Base-by-base conservation (phyloP, 78 protist genomes). In the Chrysochromulina tobinii region DNA sequence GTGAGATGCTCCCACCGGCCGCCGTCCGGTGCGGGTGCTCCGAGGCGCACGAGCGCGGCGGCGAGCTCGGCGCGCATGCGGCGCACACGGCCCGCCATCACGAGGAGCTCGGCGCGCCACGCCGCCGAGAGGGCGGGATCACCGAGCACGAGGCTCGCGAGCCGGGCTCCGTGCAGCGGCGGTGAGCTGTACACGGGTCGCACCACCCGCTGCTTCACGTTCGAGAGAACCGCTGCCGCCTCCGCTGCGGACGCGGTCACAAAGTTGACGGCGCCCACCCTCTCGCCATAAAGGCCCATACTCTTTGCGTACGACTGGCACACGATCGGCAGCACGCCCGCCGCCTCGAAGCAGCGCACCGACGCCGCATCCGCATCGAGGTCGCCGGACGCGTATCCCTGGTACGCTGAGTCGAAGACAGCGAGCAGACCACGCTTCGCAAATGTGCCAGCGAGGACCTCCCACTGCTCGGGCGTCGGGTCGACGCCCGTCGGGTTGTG, bases 401-500 rank as follows among this genome's bases (percentile, higher is more conserved):
- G 69, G 69, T 64, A 64, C 25, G 69, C 69, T 21, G 69, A 64
- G 69, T 64, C 69, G 69, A 64, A 20, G 7, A 64, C 25, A 9
- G 20, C 27, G 69, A 6, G 15, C 69, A 64, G 69, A 9, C 25
- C 27, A 6, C 69, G 69, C 69, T 64, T 21, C 15, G 8, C 27
- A 3, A 64, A 5, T 3, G 17, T 21, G 69, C 17, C 69, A 20
- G 69, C 69, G 27, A 64, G 6, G 27, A 5, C 25, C 69, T 6
- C 69, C 69, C 69, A 64, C 94, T 98, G 97, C 86, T 94, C 98
- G 1, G 7, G 38, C 54, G 97, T 93, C 61, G 98, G 99, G 94
- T 99, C 99, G 50, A 94, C 97, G 87, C 99, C 99, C 15, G 99
- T 98, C 66, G 99, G 99, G 95, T 99, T 99, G 94, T 99, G 99